Conservation (phyloP, 2,329 filamentous ascomycete genomes). For the Rhynchosporium agropyri region DNA sequence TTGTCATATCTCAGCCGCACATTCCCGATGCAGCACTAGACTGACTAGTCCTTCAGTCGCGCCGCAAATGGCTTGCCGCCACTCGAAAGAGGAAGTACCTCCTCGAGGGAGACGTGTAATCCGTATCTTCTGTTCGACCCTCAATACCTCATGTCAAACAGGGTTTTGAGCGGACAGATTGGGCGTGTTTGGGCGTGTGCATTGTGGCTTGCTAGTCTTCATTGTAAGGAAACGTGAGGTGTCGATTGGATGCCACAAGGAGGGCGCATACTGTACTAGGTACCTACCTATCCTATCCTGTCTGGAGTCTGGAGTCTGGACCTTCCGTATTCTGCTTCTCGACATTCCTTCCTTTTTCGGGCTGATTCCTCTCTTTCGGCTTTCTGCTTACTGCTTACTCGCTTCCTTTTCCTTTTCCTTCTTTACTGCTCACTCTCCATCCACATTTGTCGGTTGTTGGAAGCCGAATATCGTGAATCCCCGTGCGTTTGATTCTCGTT, state of each 20-base stretch:
- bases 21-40: constrained; percentile 4
- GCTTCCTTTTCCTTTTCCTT: background rate
- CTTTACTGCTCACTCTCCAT: background rate
- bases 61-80: constrained; percentile 4
- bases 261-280: background rate
- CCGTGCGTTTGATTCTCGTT: background rate
- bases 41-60: background rate
- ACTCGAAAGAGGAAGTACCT: constrained; percentile 9
- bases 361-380: background rate
- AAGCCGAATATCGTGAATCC: background rate
- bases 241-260: constrained; percentile 10
- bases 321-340: constrained; percentile 1
- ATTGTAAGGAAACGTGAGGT: constrained; percentile 8
- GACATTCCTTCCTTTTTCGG: background rate
- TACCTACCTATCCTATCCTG: background rate
- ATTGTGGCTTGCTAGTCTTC: too few species aligned
- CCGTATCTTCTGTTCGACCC: background rate
- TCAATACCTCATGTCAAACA: too few species aligned
- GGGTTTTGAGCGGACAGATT: too few species aligned
- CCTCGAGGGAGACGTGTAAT: background rate
- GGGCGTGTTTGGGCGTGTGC: too few species aligned
- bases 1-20: background rate
- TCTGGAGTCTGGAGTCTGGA: background rate
- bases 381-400: background rate
- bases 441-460: background rate